Conservation (phyloP, 305 asterid species). For the Solanum chacoense region DNA sequence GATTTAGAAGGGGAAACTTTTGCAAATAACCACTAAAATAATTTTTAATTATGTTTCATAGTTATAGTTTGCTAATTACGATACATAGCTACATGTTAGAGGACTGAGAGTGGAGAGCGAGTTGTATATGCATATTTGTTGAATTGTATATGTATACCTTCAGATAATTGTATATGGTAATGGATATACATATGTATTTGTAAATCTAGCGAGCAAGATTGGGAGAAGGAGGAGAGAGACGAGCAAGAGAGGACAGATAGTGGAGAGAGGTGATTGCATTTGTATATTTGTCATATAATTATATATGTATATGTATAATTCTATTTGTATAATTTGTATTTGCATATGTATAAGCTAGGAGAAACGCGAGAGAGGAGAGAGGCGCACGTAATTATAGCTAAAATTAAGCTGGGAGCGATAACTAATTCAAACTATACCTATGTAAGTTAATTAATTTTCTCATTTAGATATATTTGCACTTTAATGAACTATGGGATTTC, state of each 20-base stretch:
- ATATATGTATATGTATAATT: background rate
- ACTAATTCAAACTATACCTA: too few relatives aligned
- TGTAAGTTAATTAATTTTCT: too few relatives aligned
- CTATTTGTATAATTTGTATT: background rate
- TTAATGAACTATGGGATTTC: conserved; percentile 84
- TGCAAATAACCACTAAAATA: too few relatives aligned
- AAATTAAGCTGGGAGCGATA: too few relatives aligned
- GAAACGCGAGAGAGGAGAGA: too few relatives aligned
- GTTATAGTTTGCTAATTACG: too few relatives aligned
- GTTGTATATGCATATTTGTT: too few relatives aligned
- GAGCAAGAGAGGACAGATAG: background rate
- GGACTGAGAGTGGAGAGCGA: background rate
- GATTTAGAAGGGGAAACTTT: background rate
- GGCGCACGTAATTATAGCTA: too few relatives aligned
- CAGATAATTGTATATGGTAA: background rate
- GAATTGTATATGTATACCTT: background rate
- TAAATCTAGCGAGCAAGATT: background rate
- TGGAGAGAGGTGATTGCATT: background rate
- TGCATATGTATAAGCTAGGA: background rate
- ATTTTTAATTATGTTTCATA: background rate
- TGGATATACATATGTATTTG: background rate
- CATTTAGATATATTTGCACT: conserved; percentile 40
- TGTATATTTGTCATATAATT: background rate
- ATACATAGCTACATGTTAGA: too few relatives aligned
- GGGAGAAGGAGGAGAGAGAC: background rate